These are phyloP conservation scores for Erysimum cheiranthoides DNA, from an alignment of 345 rosid genomes.

Conservation along the genomic window DNA sequence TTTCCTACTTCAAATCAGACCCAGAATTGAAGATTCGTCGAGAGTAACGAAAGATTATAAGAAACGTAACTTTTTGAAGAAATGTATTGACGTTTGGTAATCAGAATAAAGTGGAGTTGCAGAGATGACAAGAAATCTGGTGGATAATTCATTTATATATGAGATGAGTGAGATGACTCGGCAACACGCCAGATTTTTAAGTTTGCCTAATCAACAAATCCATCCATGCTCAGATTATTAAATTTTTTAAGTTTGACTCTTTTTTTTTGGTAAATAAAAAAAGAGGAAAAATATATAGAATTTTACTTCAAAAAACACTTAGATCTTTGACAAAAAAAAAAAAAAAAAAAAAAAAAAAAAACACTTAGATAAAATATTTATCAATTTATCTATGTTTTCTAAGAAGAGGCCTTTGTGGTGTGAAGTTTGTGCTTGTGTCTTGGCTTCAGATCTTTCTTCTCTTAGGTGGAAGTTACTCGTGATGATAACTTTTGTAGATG, in stretches of 20 bases:
- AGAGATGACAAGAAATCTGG: constrained; percentile 8
- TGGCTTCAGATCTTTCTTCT: too few relatives aligned
- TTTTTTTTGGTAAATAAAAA: background rate
- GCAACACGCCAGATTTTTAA: constrained; percentile 40
- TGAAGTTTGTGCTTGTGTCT: too few relatives aligned
- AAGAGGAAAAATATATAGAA: background rate
- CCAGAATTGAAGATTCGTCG: background rate
- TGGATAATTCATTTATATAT: constrained; percentile 23
- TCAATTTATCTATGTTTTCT: too few relatives aligned
- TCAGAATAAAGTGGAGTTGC: constrained; percentile 13
- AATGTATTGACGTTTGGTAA: constrained; percentile 3
- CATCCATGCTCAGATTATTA: background rate
- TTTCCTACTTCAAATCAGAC: constrained; percentile 1
- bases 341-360: too few relatives aligned
- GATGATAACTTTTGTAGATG: too few relatives aligned
- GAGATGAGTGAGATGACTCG: constrained; percentile 29
- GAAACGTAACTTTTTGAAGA: background rate
- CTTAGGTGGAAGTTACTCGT: too few relatives aligned
- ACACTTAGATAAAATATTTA: too few relatives aligned
- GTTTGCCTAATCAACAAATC: constrained; percentile 21
- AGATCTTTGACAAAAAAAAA: too few relatives aligned
- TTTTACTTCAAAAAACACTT: too few relatives aligned
- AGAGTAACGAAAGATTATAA: background rate
- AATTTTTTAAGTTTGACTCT: background rate
- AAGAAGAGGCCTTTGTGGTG: too few relatives aligned